Base-by-base conservation (phyloP, 495 filamentous ascomycete species). In the Hyaloscypha variabilis region DNA sequence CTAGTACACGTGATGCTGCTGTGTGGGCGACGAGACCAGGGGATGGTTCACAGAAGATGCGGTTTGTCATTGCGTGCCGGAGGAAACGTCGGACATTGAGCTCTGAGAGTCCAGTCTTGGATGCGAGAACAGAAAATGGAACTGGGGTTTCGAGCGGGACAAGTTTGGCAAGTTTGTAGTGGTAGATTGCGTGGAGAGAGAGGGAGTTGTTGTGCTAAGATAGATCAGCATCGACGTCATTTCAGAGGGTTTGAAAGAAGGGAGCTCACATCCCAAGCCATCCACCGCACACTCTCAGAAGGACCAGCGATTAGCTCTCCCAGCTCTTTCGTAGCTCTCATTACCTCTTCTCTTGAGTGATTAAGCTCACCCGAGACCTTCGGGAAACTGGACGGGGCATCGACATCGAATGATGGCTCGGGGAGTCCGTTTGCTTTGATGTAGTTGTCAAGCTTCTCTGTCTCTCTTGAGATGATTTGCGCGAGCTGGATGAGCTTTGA, bases 41-140 rank as follows among this genome's bases (percentile, higher is more conserved):
- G 21, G 62, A 60, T 4, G 81, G 79, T 60, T 88, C 85, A 21
- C 74, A 69, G 77, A 89, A 89, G 62, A 88, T 81, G 19, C 76
- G 76, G 62, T 83, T 81, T 57, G 79, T 83, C 72, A 87, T 87
- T 49, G 79, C 83, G 60, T 84, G 76, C 6, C 84, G 83, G n/a
- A 87, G 70, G 28, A 85, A 63, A 26, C 85, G 80, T 34, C 79
- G 75, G 19, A 86, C 73, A 64, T 83, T 80, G 64, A 74, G 71
- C 30, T 77, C 69, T 58, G 81, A 76, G 13, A 85, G 67, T 0
- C 74, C 62, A 0, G 77, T 79, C 51, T 73, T 73, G 46, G 66
- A 34, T 17, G 83, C 73, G 10, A 86, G 74, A 50, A 82, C 73
- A 23, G 71, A 57, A 60, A 82, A 81, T 2, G 78, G 75, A 54